Base-by-base conservation (phyloP, 805 yeast species). In the Wickerhamiella nectarea region DNA sequence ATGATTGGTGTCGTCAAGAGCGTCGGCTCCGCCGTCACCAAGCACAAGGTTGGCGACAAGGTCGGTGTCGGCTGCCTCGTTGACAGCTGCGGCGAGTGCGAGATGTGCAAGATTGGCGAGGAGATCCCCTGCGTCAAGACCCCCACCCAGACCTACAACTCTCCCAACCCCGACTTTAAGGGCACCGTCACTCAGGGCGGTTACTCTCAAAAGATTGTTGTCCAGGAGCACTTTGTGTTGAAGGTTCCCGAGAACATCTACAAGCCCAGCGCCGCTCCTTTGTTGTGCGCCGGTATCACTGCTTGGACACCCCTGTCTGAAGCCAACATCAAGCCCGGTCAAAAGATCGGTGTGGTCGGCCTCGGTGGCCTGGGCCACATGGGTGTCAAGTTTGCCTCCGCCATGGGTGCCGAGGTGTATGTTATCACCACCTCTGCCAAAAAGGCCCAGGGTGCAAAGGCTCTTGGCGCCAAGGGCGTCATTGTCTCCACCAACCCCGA, bases 1-100 rank as follows among this genome's bases (percentile, higher is more conserved):
- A 93, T 91, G 66, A 86, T 89, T 26, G 93, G 93, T 60, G 72
- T 74, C 41, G 91, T 82, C 52, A 89, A 80, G 47, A 87, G 78
- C 47, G 69, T 72, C 57, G 93, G 93, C 51, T 65, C 67, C 40
- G 69, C 71, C 54, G 93, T 83, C 46, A 66, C 61, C 46, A 78
- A 78, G 60, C 78, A 80, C 65, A 72, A 80, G 61, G 67, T 80
- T 50, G 93, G 93, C 57, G 93, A 83, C 62, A 68, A 64, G 46
- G 93, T 87, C 34, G 93, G 91, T 55, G 67, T 83, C 14, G 45
- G 45, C 29, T 19, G 28, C 25, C 18, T 20, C 20, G 40, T 42
- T 12, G 45, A 35, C 40, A 34, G 36, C n/a, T 42, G 45, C 24
- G 18, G 33, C 7, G 25, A 34, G 14, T 42, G 45, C 24, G 25